Evolutionary conservation across 805 yeast species (phyloP), one percentile per base, ranked within the genome.

Genomic region (Wickerhamiella azyma): DNA sequence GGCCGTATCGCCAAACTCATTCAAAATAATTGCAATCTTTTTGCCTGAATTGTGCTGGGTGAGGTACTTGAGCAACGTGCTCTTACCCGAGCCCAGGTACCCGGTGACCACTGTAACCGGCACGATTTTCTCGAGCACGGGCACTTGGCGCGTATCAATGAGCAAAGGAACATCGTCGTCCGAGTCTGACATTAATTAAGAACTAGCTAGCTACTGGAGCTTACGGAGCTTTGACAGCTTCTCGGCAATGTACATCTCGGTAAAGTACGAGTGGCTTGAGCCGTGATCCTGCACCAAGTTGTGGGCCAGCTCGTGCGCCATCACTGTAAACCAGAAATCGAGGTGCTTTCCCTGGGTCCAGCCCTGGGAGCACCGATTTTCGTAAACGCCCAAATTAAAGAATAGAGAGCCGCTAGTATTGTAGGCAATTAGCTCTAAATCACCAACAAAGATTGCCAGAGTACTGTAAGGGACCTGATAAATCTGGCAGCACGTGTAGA

Each of bases 101-200:
- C 98, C 98, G 0, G 98, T 89, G 33, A 92, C 77, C 13, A 92
- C 85, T 0, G 96, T 85, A 14, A 92, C 77, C 1, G 98, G 98
- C 5, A 88, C 88, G 4, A 28, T 13, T 9, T 19, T 32, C 2
- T 42, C 44, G 13, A 19, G 16, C 10, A 6, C 28, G 1, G 39
- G 49, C 35, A 16, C 21, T 5, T 13, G 48, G 47, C 32, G 43
- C 26, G 37, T 49, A 37, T 55, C 56, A n/a, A 59, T 53, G 19
- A 55, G 52, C 30, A 55, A 57, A 6, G 61, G 61, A n/a, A 45
- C 48, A 10, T 54, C 62, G 38, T 59, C 61, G 36, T 47, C 47
- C 40, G 41, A 39, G 33, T 11, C 14, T 13, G 33, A 30, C 33
- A 28, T 28, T 28, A 28, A 7, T 7, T 10, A 28, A 10, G n/a